Base-by-base conservation (phyloP, 108 stramenopile species). In the Chaetoceros tenuissimus region DNA sequence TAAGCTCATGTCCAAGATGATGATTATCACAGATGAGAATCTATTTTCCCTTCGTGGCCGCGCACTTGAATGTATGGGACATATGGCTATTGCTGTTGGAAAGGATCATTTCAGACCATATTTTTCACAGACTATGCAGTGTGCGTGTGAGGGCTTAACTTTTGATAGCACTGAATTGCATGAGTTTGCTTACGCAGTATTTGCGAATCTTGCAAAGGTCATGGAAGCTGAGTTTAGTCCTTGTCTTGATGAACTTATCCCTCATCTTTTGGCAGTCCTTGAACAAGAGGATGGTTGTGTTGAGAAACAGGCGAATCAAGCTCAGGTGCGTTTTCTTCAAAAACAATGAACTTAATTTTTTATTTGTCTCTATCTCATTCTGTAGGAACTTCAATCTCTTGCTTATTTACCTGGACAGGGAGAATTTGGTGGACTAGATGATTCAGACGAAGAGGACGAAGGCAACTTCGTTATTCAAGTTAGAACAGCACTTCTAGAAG, bases 11-110 rank as follows among this genome's bases (percentile, higher is more conserved):
- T 62, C 77, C 3, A 91, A 80, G 54, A 62, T 92, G 29, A 86
- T 95, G 87, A 59, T 55, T 24, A 48, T 93, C 59, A 81, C 74
- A 20, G 92, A 94, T 49, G 90, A 93, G 51, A 67, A 69, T 46
- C 55, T 78, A 57, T 88, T 70, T 66, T 78, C 82, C 23, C 76
- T 98, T 25, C 87, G 95, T 47, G 98, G 98, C 7, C 74, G 98
- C 2, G 96, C 96, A 5, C 57, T 98, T 72, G 98, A 98, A 70
- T 96, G 96, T 64, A 96, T 97, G 96, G 98, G 98, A n/a, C 96
- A 97, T 77, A 95, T 98, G 72, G 97, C 96, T 23, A 88, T 96
- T 62, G 97, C 95, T 17, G 95, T 98, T 13, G 95, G 93, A 22
- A 78, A 81, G 34, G 96, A 95, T 18, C 66, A 74, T 49, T 98